Percentiles rank a stretch among this genome's conserved stretches.
Evolutionary conservation across 148 eudicot species (phyloP).

Genomic region (Mesembryanthemum crystallinum): DNA sequence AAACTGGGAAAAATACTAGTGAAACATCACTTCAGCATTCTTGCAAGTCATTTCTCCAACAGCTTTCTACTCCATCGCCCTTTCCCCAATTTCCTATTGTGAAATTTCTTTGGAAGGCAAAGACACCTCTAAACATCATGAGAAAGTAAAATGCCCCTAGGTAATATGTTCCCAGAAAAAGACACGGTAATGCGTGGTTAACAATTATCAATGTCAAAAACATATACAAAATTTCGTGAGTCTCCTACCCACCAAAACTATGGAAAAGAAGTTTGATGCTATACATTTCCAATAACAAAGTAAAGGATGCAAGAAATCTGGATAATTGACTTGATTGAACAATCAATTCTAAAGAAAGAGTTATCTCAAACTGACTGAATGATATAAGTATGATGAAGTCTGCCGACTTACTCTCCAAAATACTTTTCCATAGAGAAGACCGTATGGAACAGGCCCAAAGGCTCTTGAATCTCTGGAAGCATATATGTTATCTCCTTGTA

Average conservation of each 20-base stretch:
- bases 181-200: neutral
- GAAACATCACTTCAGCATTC: too few relatives aligned
- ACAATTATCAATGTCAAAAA: neutral
- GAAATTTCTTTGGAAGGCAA: too few relatives aligned
- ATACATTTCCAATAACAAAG: neutral
- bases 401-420: conserved; percentile 56
- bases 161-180: too few relatives aligned
- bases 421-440: conserved; percentile 50
- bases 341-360: neutral
- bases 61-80: too few relatives aligned
- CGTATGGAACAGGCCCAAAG: conserved; percentile 78
- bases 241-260: neutral
- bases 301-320: neutral
- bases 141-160: neutral
- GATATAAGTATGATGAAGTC: neutral
- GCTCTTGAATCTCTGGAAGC: conserved; percentile 60
- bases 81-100: too few relatives aligned
- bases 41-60: too few relatives aligned
- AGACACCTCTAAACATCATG: too few relatives aligned
- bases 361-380: neutral
- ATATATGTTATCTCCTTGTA: conserved; percentile 77
- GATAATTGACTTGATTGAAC: conserved; percentile 12
- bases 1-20: neutral
- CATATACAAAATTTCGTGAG: neutral
- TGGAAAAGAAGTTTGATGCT: neutral